These are phyloP conservation scores for Baudoinia panamericana DNA, from an alignment of 495 filamentous ascomycete genomes.

Conservation along the genomic window DNA sequence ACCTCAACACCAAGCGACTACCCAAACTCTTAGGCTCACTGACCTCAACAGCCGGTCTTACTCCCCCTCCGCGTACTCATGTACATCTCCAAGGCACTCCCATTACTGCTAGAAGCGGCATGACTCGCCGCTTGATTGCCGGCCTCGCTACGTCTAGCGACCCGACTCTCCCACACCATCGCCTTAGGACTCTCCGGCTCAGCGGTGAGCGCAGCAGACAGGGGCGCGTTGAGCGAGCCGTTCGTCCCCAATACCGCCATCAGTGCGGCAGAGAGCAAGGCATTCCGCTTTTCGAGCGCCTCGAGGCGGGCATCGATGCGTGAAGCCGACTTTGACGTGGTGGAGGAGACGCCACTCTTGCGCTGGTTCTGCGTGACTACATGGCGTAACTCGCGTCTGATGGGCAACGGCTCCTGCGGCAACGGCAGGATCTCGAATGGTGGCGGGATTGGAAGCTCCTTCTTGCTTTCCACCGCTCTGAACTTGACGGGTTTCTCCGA, in stretches of 20 bases:
- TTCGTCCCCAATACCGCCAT: conserved; percentile 23
- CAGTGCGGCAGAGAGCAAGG: conserved; percentile 23
- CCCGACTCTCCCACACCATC: conserved; percentile 13
- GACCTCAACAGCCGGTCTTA: conserved; percentile 1
- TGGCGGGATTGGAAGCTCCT: conserved; percentile 5
- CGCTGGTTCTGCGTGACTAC: conserved; percentile 9
- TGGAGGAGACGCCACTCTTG: background rate
- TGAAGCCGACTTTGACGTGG: background rate
- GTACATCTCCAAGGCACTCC: conserved; percentile 22
- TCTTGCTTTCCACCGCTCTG: conserved; percentile 3
- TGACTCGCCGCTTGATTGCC: conserved; percentile 8
- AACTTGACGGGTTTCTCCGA: conserved; percentile 11
- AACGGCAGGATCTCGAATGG: conserved; percentile 4
- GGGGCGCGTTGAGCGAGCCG: conserved; percentile 16
- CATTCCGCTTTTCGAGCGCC: conserved; percentile 24
- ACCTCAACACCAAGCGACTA: too few relatives aligned
- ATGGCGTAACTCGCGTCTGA: background rate
- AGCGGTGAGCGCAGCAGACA: background rate
- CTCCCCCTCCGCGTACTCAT: conserved; percentile 15
- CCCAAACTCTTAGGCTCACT: conserved; percentile 2
- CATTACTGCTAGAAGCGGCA: conserved; percentile 9
- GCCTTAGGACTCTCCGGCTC: conserved; percentile 1
- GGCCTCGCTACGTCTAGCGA: conserved; percentile 15
- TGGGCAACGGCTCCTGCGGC: background rate
- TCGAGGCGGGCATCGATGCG: conserved; percentile 21